phyloP scores from a whole-genome alignment of 495 filamentous ascomycete species.

The Neurospora sp. region DNA sequence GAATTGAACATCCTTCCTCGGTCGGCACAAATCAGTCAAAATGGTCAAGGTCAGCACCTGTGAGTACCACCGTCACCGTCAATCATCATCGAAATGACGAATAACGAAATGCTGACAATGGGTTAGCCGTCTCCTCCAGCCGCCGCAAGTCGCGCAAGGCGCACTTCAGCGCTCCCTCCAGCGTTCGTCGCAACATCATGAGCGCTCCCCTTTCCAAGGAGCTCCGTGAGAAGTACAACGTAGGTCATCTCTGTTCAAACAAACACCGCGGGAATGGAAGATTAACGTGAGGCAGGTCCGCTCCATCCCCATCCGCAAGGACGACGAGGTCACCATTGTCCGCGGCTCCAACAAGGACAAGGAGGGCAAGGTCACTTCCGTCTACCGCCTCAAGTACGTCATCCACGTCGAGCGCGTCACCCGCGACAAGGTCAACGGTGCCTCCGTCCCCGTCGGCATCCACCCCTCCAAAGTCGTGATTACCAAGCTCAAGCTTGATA shows the following conservation, averaged over 20 bases:
- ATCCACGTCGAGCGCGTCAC: conserved; percentile 87
- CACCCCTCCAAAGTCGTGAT: conserved; percentile 89
- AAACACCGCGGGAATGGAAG: background rate
- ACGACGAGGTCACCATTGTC: conserved; percentile 86
- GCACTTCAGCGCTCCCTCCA: conserved; percentile 88
- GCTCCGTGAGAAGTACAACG: conserved; percentile 90
- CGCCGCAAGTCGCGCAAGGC: conserved; percentile 96
- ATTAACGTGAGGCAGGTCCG: conserved; percentile 47
- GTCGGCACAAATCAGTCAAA: conserved; percentile 23
- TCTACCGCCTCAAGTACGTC: conserved; percentile 96
- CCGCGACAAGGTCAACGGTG: conserved; percentile 90
- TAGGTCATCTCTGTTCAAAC: conserved; percentile 33
- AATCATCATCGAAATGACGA: background rate
- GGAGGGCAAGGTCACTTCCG: conserved; percentile 86
- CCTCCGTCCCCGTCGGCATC: conserved; percentile 80
- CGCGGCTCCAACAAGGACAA: conserved; percentile 89
- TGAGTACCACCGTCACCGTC: conserved; percentile 7
- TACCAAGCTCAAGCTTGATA: conserved; percentile 96
- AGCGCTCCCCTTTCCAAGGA: conserved; percentile 90
- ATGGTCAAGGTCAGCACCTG: conserved; percentile 26
- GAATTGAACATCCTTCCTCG: conserved; percentile 10
- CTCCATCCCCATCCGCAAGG: conserved; percentile 94
- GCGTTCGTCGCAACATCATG: conserved; percentile 87
- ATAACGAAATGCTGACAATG: conserved; percentile 1
- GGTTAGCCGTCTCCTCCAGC: conserved; percentile 44